Conservation (phyloP, 2,329 filamentous ascomycete genomes). For the Colletotrichum gloeosporioides region DNA sequence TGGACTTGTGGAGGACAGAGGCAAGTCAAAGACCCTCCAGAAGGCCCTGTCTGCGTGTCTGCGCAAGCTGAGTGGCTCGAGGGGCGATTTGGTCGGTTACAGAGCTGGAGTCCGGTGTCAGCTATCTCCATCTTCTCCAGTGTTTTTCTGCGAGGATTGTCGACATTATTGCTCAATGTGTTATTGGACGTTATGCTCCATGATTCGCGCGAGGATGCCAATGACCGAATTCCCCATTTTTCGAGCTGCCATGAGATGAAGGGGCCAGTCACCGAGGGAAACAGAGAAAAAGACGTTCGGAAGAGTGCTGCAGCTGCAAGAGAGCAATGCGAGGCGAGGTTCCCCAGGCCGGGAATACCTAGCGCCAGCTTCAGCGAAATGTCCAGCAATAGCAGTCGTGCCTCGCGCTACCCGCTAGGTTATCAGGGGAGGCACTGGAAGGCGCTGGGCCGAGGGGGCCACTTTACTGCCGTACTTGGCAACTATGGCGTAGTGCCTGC, state of each 20-base stretch:
- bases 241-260: slow-evolving; percentile 15
- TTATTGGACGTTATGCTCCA: not conserved
- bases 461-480: not conserved
- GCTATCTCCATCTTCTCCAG: slow-evolving; percentile 11
- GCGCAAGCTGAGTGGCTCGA: not conserved
- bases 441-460: not conserved
- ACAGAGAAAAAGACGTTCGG: not conserved
- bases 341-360: slow-evolving; percentile 6
- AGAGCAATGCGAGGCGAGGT: not conserved
- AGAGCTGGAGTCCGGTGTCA: not conserved
- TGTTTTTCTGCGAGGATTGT: slow-evolving; percentile 10
- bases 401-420: slow-evolving; percentile 11
- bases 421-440: slow-evolving; percentile 13
- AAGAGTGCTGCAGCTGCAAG: not conserved
- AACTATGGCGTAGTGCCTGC: slow-evolving; percentile 13
- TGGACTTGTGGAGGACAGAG: not conserved
- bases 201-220: slow-evolving; percentile 15
- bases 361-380: not conserved
- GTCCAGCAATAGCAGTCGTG: slow-evolving; percentile 1
- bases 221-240: slow-evolving; percentile 18
- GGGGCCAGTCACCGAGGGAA: not conserved
- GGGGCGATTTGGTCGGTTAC: not conserved
- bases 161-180: not conserved
- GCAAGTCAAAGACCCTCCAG: not conserved
- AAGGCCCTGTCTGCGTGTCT: not conserved